A percentile compares a stretch with the other conserved stretches of the same genome.
phyloP scores from a whole-genome alignment of 768 basidiomycete genomes.

The Lentinula guzmanii region DNA sequence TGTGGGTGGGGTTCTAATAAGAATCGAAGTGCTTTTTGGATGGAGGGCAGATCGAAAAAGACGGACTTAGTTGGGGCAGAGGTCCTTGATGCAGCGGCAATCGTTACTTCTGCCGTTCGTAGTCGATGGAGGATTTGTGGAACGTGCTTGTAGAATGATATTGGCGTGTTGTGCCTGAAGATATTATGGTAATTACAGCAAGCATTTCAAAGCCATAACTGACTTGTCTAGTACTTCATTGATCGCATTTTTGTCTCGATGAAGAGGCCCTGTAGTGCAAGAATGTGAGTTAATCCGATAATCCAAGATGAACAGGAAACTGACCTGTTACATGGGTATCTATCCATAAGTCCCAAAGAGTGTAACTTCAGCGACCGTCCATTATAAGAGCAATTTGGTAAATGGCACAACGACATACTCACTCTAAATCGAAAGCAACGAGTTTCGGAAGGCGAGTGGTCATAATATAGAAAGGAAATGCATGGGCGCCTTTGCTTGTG shows the following conservation, averaged over 20 bases:
- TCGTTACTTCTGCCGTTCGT: constrained; percentile 37
- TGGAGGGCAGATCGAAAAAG: not conserved
- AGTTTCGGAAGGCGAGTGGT: constrained; percentile 40
- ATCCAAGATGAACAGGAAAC: not conserved
- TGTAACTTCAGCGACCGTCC: constrained; percentile 48
- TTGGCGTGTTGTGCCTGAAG: constrained; percentile 42
- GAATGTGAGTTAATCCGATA: not conserved
- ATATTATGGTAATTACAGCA: not conserved
- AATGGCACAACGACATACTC: constrained; percentile 9
- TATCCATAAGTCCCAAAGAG: constrained; percentile 85
- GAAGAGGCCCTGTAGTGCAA: constrained; percentile 41
- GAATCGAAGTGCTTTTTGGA: not conserved
- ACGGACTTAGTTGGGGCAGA: constrained; percentile 62
- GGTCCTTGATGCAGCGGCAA: constrained; percentile 77
- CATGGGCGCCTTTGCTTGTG: too few species aligned
- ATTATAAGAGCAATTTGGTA: not conserved
- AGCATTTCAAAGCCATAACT: not conserved
- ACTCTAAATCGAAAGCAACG: constrained; percentile 83
- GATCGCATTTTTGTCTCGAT: constrained; percentile 33
- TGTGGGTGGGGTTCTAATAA: not conserved
- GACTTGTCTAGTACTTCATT: constrained; percentile 51
- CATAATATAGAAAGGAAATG: not conserved
- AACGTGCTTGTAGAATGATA: constrained; percentile 75
- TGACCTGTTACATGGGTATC: constrained; percentile 68
- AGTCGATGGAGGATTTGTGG: constrained; percentile 63